Base-by-base conservation (phyloP, 305 asterid species). In the Fraxinus platypoda region DNA sequence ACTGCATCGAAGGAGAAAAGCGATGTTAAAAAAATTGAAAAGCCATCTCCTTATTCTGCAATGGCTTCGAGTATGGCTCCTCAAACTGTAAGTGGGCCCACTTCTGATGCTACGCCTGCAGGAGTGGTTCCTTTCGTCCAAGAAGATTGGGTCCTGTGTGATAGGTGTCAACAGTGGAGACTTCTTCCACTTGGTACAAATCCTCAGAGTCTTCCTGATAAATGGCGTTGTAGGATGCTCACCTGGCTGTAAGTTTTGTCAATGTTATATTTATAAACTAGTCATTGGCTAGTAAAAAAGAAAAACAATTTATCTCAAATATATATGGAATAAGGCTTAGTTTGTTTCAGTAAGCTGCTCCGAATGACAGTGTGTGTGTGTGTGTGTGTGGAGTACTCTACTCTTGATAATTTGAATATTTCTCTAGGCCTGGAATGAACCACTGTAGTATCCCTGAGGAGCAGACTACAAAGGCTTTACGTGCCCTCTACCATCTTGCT, bases 171-270 rank as follows among this genome's bases (percentile, higher is more conserved):
- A 78, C 75, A 78, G 76, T 97, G 99, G 99, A 89, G 99, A 85
- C 94, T 97, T 87, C 95, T 95, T 87, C 99, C 99, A 77, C 93
- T 87, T 73, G 98, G 92, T 79, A 95, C 87, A 78, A 89, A 93
- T 87, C 97, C 98, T 34, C 83, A 82, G 73, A 89, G 91, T 87
- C 97, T 95, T 84, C 97, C 99, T 31, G 90, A 95, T 81, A 93
- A 91, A 87, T 97, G 99, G 99, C 80, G 87, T 68, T 95, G 99
- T 84, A 93, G 91, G 86, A 94, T 95, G 99, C 99, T 95, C 81
- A 83, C 87, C 80, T 95, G 99, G 99, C 95, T 94, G 98, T 94
- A 94, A 94, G 98, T 94, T 86, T 80, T 84, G 35, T 86, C 74
- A 49, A 79, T 71, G 41, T 31, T 31, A 6, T 31, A 31, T 7